Evolutionary conservation across 169 alveolate genomes (phyloP).

Genomic region (Eimeria maxima): DNA sequence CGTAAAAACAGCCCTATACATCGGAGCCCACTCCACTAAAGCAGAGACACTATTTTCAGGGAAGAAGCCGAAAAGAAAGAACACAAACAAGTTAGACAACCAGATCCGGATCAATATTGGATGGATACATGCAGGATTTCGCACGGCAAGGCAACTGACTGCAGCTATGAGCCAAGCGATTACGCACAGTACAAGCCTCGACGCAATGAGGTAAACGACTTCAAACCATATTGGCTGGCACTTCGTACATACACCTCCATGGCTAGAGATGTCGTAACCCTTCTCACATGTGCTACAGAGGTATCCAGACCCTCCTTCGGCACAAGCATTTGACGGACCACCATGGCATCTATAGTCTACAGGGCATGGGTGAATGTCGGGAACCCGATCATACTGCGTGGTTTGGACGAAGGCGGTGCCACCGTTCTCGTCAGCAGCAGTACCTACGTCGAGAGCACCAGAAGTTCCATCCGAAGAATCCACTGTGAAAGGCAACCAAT

Average conservation of each 20-base stretch:
- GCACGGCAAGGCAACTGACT: conserved; percentile 70
- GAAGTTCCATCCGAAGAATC: conserved; percentile 1
- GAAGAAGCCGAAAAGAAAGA: conserved; percentile 78
- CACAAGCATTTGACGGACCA: conserved; percentile 80
- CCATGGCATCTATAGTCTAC: conserved; percentile 82
- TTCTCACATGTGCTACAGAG: conserved; percentile 82
- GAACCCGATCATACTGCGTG: conserved; percentile 71
- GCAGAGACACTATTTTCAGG: conserved; percentile 79
- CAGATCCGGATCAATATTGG: conserved; percentile 80
- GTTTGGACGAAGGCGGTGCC: background rate
- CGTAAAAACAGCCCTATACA: conserved; percentile 73
- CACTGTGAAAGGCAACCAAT: conserved; percentile 24
- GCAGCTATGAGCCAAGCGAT: conserved; percentile 79
- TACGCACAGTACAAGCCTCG: conserved; percentile 74
- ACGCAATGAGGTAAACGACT: conserved; percentile 9
- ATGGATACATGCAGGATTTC: conserved; percentile 77
- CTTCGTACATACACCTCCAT: conserved; percentile 66
- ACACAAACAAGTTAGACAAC: conserved; percentile 76
- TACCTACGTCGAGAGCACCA: background rate
- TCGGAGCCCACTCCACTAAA: conserved; percentile 60
- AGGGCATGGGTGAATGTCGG: conserved; percentile 83
- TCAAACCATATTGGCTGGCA: conserved; percentile 76
- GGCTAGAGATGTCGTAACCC: conserved; percentile 69
- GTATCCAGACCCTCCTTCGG: conserved; percentile 82
- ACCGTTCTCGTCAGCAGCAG: conserved; percentile 15